Evolutionary conservation across 331 rosid genomes (phyloP), one percentile per base, ranked within the genome.

Genomic region (Malus hybrid): DNA sequence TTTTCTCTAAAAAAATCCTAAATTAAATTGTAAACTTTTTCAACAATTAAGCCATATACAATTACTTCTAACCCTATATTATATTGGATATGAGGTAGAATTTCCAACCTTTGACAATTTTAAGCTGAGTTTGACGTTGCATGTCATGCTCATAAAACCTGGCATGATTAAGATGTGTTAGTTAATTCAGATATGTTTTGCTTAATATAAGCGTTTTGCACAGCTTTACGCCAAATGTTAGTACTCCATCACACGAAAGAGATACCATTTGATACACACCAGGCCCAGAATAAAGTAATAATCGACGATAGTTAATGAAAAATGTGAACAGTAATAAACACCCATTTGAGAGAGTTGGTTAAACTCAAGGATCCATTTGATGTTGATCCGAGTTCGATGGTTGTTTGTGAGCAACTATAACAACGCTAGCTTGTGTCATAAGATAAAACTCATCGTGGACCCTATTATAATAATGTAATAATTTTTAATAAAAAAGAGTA

Each of bases 121-220:
- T 10, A 53, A 52, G 53, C 28, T 57, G 66, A 58, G 76, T 52
- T 53, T 26, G 63, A 53, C 72, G 69, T 32, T 50, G 11, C 20
- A 46, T 56, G 68, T 72, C 86, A 79, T 77, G 64, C 75, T 75
- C 79, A 52, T 63, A 72, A 70, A 58, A 58, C 30, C 29, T 63
- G 52, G 18, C 72, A 57, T 79, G 74, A 81, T 70, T 79, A 77
- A 61, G 81, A 26, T 62, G 42, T 15, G 48, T 78, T 82, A 78
- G 64, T 70, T 71, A 26, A 30, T 56, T 39, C 65, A 24, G 22
- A 53, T 28, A 44, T 42, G 16, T 4, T 68, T 14, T 33, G 29
- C 52, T 33, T 19, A 58, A 58, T 20, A 58, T 58, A 58, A 39
- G 13, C 13, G 13, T 39, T 36, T 39, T 39, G 13, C 63, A 22